Percentiles rank a stretch among this genome's conserved stretches.
phyloP scores from a whole-genome alignment of 2,329 filamentous ascomycete genomes.

The Fusarium sambucinum region DNA sequence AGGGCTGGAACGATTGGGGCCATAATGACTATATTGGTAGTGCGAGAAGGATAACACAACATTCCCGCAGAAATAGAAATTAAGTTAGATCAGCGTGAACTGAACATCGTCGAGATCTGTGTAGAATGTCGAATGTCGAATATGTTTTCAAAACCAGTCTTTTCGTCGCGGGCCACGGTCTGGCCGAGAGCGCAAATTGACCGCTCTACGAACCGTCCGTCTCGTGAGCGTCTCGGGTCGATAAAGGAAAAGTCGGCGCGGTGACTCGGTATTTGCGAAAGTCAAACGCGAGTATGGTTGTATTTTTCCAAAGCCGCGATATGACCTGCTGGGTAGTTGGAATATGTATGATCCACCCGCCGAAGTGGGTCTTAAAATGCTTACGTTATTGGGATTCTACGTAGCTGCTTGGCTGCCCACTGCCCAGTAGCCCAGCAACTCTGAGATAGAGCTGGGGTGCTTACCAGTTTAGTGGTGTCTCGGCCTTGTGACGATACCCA shows the following conservation, averaged over 20 bases:
- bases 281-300: slow-evolving; percentile 32
- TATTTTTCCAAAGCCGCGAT: slow-evolving; percentile 41
- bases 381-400: slow-evolving; percentile 24
- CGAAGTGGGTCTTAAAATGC: slow-evolving; percentile 1
- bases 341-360: slow-evolving; percentile 6
- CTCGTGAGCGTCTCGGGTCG: slow-evolving; percentile 4
- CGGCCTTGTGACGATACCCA: slow-evolving; percentile 35
- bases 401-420: slow-evolving; percentile 28
- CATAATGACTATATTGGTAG: slow-evolving; percentile 26
- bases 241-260: not conserved
- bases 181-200: slow-evolving; percentile 9
- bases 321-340: slow-evolving; percentile 8
- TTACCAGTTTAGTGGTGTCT: slow-evolving; percentile 13
- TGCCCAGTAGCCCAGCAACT: slow-evolving; percentile 20
- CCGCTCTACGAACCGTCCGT: not conserved
- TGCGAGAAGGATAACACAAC: slow-evolving; percentile 16
- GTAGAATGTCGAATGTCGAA: slow-evolving; percentile 17
- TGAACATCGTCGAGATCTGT: slow-evolving; percentile 41
- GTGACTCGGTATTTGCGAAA: slow-evolving; percentile 12
- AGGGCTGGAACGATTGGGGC: slow-evolving; percentile 41
- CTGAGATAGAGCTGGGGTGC: slow-evolving; percentile 7
- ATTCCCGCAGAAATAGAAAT: slow-evolving; percentile 1
- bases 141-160: not conserved
- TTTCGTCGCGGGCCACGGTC: not conserved
- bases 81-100: slow-evolving; percentile 35